phyloP scores from a whole-genome alignment of 83 land plant species.

The Picea abies region DNA sequence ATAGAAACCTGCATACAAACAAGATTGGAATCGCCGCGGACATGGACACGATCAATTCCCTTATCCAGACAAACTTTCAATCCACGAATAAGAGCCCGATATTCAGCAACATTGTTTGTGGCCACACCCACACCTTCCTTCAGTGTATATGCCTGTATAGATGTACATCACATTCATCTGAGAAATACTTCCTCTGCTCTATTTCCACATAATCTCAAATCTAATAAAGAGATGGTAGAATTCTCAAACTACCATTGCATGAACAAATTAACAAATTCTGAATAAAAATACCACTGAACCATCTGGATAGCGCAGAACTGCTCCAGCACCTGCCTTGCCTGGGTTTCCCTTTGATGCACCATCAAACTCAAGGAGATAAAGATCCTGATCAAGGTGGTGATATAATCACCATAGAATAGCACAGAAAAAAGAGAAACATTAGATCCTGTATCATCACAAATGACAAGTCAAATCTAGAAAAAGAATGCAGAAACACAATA shows the following conservation, averaged over 20 bases:
- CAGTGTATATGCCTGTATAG: conserved; percentile 35
- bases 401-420: no score
- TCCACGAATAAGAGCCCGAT: conserved; percentile 42
- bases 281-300: conserved; percentile 55
- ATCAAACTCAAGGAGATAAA: conserved; percentile 74
- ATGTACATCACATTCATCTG: not conserved
- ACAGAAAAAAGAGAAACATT: no score
- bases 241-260: not conserved
- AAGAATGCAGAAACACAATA: no score
- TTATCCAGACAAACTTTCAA: conserved; percentile 24
- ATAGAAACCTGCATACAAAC: conserved; percentile 47
- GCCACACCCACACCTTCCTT: conserved; percentile 43
- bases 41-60: conserved; percentile 40
- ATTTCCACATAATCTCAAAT: not conserved
- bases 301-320: conserved; percentile 53
- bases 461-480: no score
- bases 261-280: not conserved
- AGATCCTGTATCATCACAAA: no score
- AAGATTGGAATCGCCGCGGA: conserved; percentile 57
- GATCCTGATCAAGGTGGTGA: conserved; percentile 1
- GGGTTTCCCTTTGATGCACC: conserved; percentile 93
- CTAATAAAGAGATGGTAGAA: not conserved
- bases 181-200: not conserved
- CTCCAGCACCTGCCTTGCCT: conserved; percentile 85
- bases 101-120: conserved; percentile 64